Evolutionary conservation across 306 rosid species (phyloP).

Genomic region (Ormosia emarginata): DNA sequence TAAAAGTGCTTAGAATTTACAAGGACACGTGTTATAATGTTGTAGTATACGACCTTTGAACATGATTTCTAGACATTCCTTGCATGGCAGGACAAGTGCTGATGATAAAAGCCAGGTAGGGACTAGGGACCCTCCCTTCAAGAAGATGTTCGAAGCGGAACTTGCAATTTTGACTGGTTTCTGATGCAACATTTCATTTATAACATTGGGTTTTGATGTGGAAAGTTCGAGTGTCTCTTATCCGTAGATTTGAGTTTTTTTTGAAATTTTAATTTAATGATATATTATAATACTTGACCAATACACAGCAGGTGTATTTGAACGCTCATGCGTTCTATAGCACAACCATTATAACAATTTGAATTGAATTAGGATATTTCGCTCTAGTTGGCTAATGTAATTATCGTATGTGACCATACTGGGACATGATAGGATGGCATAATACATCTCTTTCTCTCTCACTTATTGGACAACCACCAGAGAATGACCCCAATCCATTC

Average conservation of each 20-base stretch:
- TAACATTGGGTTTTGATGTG: neutral
- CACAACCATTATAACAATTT: neutral
- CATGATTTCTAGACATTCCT: conserved; percentile 21
- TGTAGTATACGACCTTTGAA: conserved; percentile 34
- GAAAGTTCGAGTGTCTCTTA: too few species aligned
- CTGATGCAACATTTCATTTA: neutral
- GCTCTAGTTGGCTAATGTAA: neutral
- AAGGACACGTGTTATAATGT: neutral
- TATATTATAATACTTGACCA: too few species aligned
- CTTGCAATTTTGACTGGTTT: conserved; percentile 21
- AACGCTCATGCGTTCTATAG: too few species aligned
- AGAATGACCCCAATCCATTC: neutral
- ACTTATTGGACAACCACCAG: neutral
- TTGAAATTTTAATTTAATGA: too few species aligned
- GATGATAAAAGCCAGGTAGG: neutral
- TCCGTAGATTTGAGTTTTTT: too few species aligned
- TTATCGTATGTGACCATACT: neutral
- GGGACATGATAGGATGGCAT: neutral
- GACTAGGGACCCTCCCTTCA: conserved; percentile 7
- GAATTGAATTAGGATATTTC: neutral
- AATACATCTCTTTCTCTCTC: neutral
- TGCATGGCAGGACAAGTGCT: conserved; percentile 27
- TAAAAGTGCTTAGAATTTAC: conserved; percentile 5
- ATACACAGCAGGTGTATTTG: too few species aligned
- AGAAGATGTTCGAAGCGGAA: neutral